A percentile compares a stretch with the other conserved stretches of the same genome.
phyloP scores from a whole-genome alignment of 768 basidiomycete genomes.

The Russula dissimulans region DNA sequence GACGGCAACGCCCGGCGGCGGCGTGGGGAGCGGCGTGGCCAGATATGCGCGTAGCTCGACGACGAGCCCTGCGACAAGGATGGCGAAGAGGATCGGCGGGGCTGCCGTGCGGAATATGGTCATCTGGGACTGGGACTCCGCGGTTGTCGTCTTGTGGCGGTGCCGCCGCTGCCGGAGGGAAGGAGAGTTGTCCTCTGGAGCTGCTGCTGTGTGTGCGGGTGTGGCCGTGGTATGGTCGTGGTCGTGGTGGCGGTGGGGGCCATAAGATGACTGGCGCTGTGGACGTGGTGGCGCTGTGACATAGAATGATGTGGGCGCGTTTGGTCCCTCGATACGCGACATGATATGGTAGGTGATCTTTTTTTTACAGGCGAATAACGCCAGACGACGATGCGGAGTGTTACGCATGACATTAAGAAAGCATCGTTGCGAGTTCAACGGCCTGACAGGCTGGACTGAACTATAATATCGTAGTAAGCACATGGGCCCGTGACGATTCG shows the following conservation, averaged over 20 bases:
- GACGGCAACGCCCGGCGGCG: background rate
- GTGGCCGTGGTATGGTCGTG: background rate
- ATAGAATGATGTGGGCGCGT: background rate
- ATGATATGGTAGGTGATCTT: background rate
- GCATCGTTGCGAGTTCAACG: background rate
- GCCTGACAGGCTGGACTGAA: background rate
- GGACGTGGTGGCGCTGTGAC: background rate
- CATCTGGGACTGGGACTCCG: background rate
- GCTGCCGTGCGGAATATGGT: background rate
- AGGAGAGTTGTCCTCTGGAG: too few species aligned
- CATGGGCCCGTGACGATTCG: too few species aligned
- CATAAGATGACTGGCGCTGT: background rate
- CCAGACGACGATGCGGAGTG: background rate
- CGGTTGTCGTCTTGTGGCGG: background rate
- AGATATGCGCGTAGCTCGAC: constrained; percentile 4
- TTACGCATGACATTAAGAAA: background rate
- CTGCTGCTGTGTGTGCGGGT: background rate
- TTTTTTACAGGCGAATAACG: background rate
- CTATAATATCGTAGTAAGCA: too few species aligned
- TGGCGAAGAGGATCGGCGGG: constrained; percentile 1
- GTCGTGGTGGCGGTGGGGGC: background rate
- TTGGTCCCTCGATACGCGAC: too few species aligned
- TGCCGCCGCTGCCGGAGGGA: background rate
- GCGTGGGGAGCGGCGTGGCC: background rate
- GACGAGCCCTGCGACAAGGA: constrained; percentile 3